Evolutionary conservation across 1,284 basidiomycete genomes (phyloP).

Genomic region (Fomitopsis palustris): DNA sequence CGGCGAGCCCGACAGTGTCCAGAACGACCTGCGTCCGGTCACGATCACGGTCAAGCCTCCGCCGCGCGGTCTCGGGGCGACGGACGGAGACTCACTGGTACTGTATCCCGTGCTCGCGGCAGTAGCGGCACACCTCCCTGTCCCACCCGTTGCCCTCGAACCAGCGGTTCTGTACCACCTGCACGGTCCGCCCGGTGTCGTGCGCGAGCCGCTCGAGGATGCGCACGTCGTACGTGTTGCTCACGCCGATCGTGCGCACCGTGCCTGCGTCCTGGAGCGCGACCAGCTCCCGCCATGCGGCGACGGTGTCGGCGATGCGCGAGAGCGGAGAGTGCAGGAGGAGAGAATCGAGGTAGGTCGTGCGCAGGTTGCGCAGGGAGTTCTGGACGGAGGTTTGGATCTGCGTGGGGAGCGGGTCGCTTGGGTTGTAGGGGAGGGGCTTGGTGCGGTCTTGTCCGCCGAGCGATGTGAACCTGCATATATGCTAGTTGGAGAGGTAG

Average conservation of each 20-base stretch:
- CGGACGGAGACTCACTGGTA: conserved; percentile 62
- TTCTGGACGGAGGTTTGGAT: conserved; percentile 58
- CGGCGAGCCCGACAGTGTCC: conserved; percentile 80
- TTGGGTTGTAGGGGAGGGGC: conserved; percentile 70
- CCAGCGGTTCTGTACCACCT: conserved; percentile 82
- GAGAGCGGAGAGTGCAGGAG: conserved; percentile 74
- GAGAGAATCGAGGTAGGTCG: conserved; percentile 70
- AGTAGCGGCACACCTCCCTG: conserved; percentile 52
- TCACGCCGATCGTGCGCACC: conserved; percentile 65
- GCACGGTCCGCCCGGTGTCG: conserved; percentile 46
- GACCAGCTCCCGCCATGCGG: conserved; percentile 64
- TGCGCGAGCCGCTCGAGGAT: conserved; percentile 50
- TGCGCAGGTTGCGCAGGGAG: conserved; percentile 65
- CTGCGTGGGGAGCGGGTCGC: conserved; percentile 52
- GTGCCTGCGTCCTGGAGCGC: conserved; percentile 58
- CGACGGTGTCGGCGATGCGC: conserved; percentile 53
- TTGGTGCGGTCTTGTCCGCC: conserved; percentile 66
- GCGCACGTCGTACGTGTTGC: conserved; percentile 69
- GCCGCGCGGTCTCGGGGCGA: too few species aligned
- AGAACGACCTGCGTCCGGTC: conserved; percentile 65
- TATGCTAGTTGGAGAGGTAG: neutral
- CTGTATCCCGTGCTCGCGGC: conserved; percentile 52
- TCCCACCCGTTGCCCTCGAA: conserved; percentile 80
- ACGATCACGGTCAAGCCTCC: neutral
- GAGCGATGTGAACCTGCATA: conserved; percentile 63